A percentile compares a stretch with the other conserved stretches of the same genome.
Conservation (phyloP, 176 grass and related monocot genomes). For the Elaeis guineensis region DNA sequence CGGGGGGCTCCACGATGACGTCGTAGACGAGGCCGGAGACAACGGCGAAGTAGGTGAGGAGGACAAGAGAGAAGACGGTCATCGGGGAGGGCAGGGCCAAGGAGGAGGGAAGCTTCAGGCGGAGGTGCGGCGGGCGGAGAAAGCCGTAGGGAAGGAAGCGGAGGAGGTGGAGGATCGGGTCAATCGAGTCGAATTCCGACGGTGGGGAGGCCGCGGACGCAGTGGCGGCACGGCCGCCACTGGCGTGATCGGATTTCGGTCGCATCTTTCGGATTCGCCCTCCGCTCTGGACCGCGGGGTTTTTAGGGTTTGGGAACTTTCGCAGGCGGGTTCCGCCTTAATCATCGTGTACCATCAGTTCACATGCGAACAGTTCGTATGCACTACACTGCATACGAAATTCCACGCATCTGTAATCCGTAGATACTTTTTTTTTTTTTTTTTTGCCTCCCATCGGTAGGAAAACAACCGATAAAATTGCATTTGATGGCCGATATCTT, state of each 20-base stretch:
- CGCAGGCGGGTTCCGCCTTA: too few relatives aligned
- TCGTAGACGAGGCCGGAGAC: constrained; percentile 89
- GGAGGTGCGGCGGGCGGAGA: constrained; percentile 68
- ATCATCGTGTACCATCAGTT: too few relatives aligned
- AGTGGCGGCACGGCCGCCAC: constrained; percentile 1
- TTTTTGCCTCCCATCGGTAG: too few relatives aligned
- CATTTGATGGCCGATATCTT: too few relatives aligned
- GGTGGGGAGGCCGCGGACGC: constrained; percentile 14
- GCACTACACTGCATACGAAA: too few relatives aligned
- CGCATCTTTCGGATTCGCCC: neutral
- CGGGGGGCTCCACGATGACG: constrained; percentile 88
- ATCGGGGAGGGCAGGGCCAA: constrained; percentile 70
- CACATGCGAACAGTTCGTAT: too few relatives aligned
- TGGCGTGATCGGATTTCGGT: constrained; percentile 43
- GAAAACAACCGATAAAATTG: too few relatives aligned
- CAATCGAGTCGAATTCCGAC: constrained; percentile 42
- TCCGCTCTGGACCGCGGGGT: too few relatives aligned
- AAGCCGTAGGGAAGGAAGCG: constrained; percentile 73
- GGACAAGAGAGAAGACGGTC: constrained; percentile 70
- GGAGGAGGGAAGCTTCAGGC: constrained; percentile 75
- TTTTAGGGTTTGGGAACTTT: too few relatives aligned
- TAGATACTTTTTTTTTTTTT: too few relatives aligned
- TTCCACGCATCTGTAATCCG: too few relatives aligned
- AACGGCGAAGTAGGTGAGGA: constrained; percentile 89
- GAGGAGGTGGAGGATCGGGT: constrained; percentile 64